Base-by-base conservation (phyloP, 257 asterid species). In the Verbena officinalis region DNA sequence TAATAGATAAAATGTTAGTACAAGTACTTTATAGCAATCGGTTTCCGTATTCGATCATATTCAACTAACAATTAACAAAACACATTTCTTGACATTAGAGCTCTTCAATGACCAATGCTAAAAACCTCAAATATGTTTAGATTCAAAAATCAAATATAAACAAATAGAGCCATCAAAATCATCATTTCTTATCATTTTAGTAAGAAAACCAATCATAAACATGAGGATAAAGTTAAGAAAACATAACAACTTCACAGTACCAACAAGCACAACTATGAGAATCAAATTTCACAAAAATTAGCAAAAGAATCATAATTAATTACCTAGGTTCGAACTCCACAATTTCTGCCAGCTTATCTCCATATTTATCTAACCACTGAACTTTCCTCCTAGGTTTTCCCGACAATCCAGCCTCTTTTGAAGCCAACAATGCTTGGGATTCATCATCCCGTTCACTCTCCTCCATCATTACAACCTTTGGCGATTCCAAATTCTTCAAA, bases 271-370 rank as follows among this genome's bases (percentile, higher is more conserved):
- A 9, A 24, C 23, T 17, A 50, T 12, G 63, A 14, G 50, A 62
- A 49, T 74, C 53, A 50, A 68, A 54, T 27, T 33, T 5, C 60
- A 59, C 53, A 69, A 30, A 51, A 16, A 53, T 17, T 17, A 23
- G 43, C 16, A 34, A 46, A 55, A 55, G 46, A 13, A 31, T 5
- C 64, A 15, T 3, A 9, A 36, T 13, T 2, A 27, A 48, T 56
- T 83, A 91, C 98, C 98, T 91, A 4, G 98, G 98, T 53, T 86
- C 84, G 78, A 80, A 91, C 72, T 91, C 98, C 83, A 86, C 67
- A 23, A 89, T 75, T 75, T 91, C 80, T 0, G 91, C 90, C 67
- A 91, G 98, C 57, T 91, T 85, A 61, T 82, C 75, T 6, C 98
- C 98, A 77, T 85, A 77, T 65, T 38, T 83, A 76, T 91, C 96